Evolutionary conservation across 2,329 filamentous ascomycete species (phyloP).

Genomic region (Ceratocystis diversiconidia): DNA sequence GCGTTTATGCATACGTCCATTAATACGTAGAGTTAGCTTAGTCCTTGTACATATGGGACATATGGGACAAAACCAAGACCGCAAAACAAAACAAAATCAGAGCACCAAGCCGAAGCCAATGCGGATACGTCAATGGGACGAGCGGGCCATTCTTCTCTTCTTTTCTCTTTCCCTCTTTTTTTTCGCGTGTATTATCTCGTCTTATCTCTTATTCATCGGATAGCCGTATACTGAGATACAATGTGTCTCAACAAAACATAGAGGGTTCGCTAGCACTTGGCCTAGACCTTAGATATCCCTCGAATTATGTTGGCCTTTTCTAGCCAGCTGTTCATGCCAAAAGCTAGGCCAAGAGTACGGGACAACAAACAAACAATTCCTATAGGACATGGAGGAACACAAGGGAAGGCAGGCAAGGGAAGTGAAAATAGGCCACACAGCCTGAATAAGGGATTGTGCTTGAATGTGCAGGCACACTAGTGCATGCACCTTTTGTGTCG

Average conservation of each 20-base stretch:
- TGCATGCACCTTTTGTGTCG: neutral
- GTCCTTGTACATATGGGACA: no score
- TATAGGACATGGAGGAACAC: neutral
- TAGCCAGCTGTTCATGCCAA: neutral
- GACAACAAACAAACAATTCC: neutral
- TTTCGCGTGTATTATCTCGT: neutral
- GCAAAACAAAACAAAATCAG: neutral
- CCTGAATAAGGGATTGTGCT: constrained; percentile 1
- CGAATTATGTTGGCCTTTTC: neutral
- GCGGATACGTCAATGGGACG: neutral
- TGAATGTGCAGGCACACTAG: neutral
- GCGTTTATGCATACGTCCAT: no score
- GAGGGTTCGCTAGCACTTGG: neutral
- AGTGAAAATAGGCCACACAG: neutral
- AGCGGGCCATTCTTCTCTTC: neutral
- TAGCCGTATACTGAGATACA: no score
- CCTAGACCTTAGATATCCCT: neutral
- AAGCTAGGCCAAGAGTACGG: neutral
- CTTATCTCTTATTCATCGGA: no score
- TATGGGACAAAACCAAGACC: neutral
- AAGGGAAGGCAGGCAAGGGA: neutral
- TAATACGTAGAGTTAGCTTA: no score
- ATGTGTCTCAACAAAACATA: neutral
- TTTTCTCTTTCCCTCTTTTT: neutral
- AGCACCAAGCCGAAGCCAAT: neutral